These are phyloP conservation scores for Parachlorella kessleri DNA, from an alignment of 139 green algal species.

Conservation along the genomic window DNA sequence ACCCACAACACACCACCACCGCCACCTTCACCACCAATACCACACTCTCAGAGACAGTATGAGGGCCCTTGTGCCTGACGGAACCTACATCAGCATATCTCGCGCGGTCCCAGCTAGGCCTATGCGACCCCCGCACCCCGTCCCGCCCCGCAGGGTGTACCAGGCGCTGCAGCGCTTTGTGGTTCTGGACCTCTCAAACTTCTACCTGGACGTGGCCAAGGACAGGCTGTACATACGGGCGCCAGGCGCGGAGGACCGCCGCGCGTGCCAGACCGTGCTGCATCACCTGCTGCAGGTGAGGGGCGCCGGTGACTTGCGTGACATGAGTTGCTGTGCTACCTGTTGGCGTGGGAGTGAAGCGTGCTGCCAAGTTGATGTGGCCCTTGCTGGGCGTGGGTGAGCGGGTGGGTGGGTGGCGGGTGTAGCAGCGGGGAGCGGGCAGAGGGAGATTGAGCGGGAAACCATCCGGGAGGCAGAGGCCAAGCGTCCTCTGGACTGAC, in stretches of 20 bases:
- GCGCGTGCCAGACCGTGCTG: constrained; percentile 89
- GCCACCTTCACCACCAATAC: not conserved
- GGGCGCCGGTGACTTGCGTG: too few relatives aligned
- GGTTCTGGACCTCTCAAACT: constrained; percentile 89
- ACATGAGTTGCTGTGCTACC: too few relatives aligned
- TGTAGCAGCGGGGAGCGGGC: too few relatives aligned
- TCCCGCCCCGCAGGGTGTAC: constrained; percentile 58
- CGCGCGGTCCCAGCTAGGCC: too few relatives aligned
- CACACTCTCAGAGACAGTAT: too few relatives aligned
- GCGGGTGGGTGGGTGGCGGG: too few relatives aligned
- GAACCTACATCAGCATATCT: too few relatives aligned
- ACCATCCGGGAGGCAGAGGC: not conserved
- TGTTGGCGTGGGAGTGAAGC: too few relatives aligned
- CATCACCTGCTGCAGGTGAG: constrained; percentile 60
- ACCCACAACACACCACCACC: not conserved
- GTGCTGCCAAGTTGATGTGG: too few relatives aligned
- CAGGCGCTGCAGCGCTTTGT: constrained; percentile 84
- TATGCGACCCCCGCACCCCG: constrained; percentile 2
- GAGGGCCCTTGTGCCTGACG: too few relatives aligned
- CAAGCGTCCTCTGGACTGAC: not conserved
- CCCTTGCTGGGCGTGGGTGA: too few relatives aligned
- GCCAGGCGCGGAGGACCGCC: constrained; percentile 52
- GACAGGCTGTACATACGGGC: constrained; percentile 89
- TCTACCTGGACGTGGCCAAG: constrained; percentile 98
- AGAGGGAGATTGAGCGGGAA: too few relatives aligned